Conservation (phyloP, 2,329 filamentous ascomycete genomes). For the Fusarium graminum region DNA sequence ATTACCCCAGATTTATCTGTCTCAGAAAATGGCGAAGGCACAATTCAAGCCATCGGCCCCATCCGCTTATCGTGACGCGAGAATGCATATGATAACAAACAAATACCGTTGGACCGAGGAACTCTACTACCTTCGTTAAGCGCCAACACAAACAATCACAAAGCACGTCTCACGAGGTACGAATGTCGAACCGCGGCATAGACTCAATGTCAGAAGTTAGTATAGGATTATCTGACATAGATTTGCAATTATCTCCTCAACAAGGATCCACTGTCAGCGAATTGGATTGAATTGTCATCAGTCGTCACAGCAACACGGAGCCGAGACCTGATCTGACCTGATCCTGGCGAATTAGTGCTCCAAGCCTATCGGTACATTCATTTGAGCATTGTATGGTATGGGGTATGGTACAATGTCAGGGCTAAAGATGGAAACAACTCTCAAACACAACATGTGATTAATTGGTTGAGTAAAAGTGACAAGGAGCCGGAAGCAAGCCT, state of each 20-base stretch:
- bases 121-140: constrained; percentile 3
- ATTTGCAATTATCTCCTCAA: constrained; percentile 25
- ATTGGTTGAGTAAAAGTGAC: constrained; percentile 26
- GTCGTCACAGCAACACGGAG: constrained; percentile 48
- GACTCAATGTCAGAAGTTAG: constrained; percentile 23
- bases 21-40: constrained; percentile 25
- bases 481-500: constrained; percentile 26
- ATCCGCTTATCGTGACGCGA: constrained; percentile 1
- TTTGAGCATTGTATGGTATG: constrained; percentile 17
- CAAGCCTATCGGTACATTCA: constrained; percentile 24
- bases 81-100: constrained; percentile 12
- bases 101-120: constrained; percentile 35
- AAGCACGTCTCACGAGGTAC: constrained; percentile 18
- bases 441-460: constrained; percentile 25
- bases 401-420: constrained; percentile 13
- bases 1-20: constrained; percentile 30
- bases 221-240: constrained; percentile 16
- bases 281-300: constrained; percentile 7
- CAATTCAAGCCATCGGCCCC: constrained; percentile 11
- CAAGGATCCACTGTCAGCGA: constrained; percentile 34
- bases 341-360: constrained; percentile 36
- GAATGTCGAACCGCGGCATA: constrained; percentile 21
- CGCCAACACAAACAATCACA: constrained; percentile 8
- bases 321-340: constrained; percentile 30
- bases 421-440: constrained; percentile 11